These are phyloP conservation scores for Coemansia sp. DNA, from an alignment of 192 early-diverging fungal genomes.

Conservation along the genomic window DNA sequence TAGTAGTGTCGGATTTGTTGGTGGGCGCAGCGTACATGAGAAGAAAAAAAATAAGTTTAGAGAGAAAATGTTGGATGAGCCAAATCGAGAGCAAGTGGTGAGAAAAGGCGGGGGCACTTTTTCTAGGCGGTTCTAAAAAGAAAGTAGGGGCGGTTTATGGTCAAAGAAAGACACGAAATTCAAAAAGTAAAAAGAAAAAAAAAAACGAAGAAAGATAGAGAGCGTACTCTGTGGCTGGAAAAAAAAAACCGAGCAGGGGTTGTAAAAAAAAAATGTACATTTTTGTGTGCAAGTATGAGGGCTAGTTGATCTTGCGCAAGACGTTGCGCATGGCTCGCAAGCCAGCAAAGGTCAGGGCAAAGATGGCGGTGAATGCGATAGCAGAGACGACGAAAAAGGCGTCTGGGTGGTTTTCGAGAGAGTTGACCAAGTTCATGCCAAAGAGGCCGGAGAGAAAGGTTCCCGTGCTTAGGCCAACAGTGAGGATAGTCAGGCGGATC, in stretches of 20 bases:
- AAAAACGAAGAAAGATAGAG: background rate
- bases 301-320: conserved; percentile 39
- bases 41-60: background rate
- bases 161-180: background rate
- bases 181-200: conserved; percentile 5
- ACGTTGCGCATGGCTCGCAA: conserved; percentile 51
- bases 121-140: background rate
- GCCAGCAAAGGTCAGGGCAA: conserved; percentile 32
- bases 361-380: conserved; percentile 42
- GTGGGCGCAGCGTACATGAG: conserved; percentile 39
- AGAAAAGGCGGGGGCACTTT: background rate
- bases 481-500: conserved; percentile 76
- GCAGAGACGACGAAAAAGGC: conserved; percentile 67
- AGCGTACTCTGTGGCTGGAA: too few relatives aligned
- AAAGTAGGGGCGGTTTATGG: background rate
- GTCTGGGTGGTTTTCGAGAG: conserved; percentile 65
- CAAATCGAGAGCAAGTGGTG: background rate
- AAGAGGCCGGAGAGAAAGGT: conserved; percentile 75
- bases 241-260: background rate
- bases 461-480: conserved; percentile 70
- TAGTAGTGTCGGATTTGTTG: conserved; percentile 8
- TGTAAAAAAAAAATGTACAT: background rate
- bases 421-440: conserved; percentile 86
- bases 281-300: too few relatives aligned
- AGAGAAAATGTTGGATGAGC: conserved; percentile 9